phyloP scores from a whole-genome alignment of 2,329 filamentous ascomycete species.

The Diaporthe vexans region DNA sequence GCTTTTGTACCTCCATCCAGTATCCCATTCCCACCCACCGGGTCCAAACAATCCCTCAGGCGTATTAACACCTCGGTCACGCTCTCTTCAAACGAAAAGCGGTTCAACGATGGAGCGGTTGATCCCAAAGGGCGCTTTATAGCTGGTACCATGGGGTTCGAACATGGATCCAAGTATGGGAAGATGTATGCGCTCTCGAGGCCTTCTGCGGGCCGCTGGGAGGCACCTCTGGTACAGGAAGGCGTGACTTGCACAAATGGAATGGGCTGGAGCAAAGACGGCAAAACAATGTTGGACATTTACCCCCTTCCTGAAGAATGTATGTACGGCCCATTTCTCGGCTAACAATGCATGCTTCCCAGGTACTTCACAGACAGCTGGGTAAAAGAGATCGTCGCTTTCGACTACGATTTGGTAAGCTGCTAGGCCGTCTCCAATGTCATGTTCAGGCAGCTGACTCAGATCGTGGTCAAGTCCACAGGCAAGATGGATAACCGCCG shows the following conservation, averaged over 20 bases:
- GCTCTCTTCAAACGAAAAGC: neutral
- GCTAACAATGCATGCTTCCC: neutral
- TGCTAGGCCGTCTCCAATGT: neutral
- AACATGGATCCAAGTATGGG: conserved; percentile 5
- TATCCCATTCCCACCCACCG: neutral
- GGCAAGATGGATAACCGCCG: neutral
- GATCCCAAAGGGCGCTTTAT: neutral
- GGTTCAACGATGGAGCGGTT: neutral
- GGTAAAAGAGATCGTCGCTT: neutral
- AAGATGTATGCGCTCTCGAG: neutral
- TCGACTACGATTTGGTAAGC: neutral
- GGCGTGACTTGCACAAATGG: conserved; percentile 5
- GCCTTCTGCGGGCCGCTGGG: neutral
- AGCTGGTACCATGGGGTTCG: neutral
- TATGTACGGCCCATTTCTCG: no score
- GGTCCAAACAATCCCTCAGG: neutral
- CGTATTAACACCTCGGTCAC: neutral
- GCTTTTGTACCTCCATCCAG: neutral
- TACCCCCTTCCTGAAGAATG: no score
- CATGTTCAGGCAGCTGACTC: neutral
- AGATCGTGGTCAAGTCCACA: neutral
- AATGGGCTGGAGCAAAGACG: neutral
- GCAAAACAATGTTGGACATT: neutral
- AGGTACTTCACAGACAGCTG: conserved; percentile 5
- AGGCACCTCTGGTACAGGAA: neutral